Conservation (phyloP, 495 filamentous ascomycete species). For the Penicillium lividum region DNA sequence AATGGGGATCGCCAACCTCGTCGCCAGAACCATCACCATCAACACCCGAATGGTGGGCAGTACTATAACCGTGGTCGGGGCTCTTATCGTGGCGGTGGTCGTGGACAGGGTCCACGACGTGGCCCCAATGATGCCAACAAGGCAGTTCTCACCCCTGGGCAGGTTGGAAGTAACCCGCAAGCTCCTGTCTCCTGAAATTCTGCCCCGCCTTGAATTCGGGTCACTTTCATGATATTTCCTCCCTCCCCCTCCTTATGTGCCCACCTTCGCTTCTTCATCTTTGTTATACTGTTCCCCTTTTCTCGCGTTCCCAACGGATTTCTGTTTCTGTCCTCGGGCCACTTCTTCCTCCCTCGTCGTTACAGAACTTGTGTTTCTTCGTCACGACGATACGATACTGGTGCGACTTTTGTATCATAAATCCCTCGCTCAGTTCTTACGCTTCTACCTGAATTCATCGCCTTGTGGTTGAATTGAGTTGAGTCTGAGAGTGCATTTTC, state of each 20-base stretch:
- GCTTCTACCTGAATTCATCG: constrained; percentile 12
- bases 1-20: constrained; percentile 38
- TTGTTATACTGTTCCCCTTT: constrained; percentile 9
- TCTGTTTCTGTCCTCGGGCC: background rate
- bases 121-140: constrained; percentile 37
- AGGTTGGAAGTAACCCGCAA: constrained; percentile 35
- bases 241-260: background rate
- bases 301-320: constrained; percentile 2
- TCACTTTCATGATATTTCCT: constrained; percentile 1
- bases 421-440: constrained; percentile 18
- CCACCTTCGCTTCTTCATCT: background rate
- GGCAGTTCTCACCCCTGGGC: constrained; percentile 29
- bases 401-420: constrained; percentile 38
- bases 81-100: constrained; percentile 41
- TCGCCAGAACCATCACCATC: constrained; percentile 41
- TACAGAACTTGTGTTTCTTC: constrained; percentile 16
- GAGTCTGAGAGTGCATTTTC: constrained; percentile 26
- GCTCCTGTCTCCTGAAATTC: constrained; percentile 31
- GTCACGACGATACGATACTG: constrained; percentile 29
- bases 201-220: background rate
- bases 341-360: constrained; percentile 1
- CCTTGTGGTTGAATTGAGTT: constrained; percentile 13
- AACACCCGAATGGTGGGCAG: constrained; percentile 41
- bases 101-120: constrained; percentile 49
- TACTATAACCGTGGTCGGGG: constrained; percentile 42